A percentile compares a stretch with the other conserved stretches of the same genome.
Evolutionary conservation across 495 filamentous ascomycete species (phyloP).

Genomic region (Hyaloscypha hepaticicola): DNA sequence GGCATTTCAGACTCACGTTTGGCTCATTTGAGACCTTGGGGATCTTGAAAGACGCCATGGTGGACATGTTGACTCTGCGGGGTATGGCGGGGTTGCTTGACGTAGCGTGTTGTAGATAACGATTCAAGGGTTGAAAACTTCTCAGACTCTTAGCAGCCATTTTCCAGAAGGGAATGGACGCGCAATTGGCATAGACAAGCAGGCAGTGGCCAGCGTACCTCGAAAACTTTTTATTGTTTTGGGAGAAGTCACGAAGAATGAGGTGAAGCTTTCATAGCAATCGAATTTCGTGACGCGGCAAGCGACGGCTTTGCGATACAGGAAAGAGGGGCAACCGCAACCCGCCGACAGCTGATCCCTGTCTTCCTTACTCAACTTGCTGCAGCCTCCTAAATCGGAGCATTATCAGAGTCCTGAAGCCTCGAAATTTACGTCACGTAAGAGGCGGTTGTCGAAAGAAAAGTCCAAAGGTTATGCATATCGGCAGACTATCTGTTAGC

Average conservation of each 20-base stretch:
- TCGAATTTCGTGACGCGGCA: neutral
- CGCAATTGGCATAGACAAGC: slow-evolving; percentile 1
- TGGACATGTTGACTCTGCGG: slow-evolving; percentile 27
- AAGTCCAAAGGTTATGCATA: neutral
- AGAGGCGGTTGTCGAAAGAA: neutral
- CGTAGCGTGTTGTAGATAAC: slow-evolving; percentile 15
- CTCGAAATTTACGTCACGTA: neutral
- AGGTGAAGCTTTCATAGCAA: neutral
- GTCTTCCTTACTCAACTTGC: neutral
- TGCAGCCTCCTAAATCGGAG: neutral
- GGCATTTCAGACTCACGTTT: slow-evolving; percentile 62
- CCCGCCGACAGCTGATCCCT: neutral
- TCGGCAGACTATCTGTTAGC: neutral
- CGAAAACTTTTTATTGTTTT: slow-evolving; percentile 5
- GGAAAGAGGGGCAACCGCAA: neutral
- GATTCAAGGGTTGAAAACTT: slow-evolving; percentile 24
- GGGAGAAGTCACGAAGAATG: neutral
- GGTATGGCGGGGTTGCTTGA: slow-evolving; percentile 8
- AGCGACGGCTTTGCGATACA: neutral
- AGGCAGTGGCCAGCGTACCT: slow-evolving; percentile 15
- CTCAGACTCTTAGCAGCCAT: slow-evolving; percentile 29
- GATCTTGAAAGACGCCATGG: slow-evolving; percentile 65
- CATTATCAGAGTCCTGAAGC: neutral
- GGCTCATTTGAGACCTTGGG: slow-evolving; percentile 89
- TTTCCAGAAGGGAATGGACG: slow-evolving; percentile 6